Conservation (phyloP, 225 moss, liverwort and hornwort species). For the Physcomitrellopsis africana region DNA sequence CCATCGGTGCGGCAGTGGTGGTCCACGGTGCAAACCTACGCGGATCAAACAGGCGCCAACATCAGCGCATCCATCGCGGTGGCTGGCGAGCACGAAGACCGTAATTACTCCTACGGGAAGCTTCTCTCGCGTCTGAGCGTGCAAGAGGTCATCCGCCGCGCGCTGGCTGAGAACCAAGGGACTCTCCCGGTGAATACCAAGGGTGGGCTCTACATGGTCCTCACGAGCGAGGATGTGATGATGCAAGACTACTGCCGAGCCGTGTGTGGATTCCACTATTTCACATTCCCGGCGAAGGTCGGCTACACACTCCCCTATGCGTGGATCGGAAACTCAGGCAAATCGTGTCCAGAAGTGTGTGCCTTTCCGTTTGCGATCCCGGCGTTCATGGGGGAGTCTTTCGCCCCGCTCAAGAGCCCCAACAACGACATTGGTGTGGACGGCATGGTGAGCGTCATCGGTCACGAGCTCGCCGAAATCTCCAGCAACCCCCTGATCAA, state of each 20-base stretch:
- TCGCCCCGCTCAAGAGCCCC: constrained; percentile 55
- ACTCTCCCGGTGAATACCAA: constrained; percentile 61
- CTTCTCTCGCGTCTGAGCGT: constrained; percentile 51
- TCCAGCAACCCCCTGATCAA: constrained; percentile 62
- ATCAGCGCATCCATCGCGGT: constrained; percentile 52
- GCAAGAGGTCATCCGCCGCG: constrained; percentile 55
- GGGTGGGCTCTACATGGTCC: constrained; percentile 63
- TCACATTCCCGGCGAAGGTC: constrained; percentile 64
- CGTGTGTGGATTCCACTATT: constrained; percentile 67
- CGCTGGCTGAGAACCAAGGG: constrained; percentile 45
- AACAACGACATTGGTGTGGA: constrained; percentile 59
- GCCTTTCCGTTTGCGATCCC: constrained; percentile 63
- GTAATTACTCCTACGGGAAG: constrained; percentile 50
- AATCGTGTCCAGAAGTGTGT: constrained; percentile 52
- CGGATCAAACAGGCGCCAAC: constrained; percentile 63
- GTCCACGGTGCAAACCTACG: constrained; percentile 62
- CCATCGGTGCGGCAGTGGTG: constrained; percentile 64
- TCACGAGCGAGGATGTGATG: constrained; percentile 57
- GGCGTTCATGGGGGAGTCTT: constrained; percentile 40
- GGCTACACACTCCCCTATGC: constrained; percentile 66
- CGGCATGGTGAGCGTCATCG: constrained; percentile 69
- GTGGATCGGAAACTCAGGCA: constrained; percentile 64
- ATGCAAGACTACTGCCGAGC: constrained; percentile 72
- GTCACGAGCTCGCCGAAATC: constrained; percentile 63
- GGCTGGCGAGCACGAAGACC: constrained; percentile 55